phyloP scores from a whole-genome alignment of 176 grass and related monocot genomes.

The Echinochloa phyllopogon region DNA sequence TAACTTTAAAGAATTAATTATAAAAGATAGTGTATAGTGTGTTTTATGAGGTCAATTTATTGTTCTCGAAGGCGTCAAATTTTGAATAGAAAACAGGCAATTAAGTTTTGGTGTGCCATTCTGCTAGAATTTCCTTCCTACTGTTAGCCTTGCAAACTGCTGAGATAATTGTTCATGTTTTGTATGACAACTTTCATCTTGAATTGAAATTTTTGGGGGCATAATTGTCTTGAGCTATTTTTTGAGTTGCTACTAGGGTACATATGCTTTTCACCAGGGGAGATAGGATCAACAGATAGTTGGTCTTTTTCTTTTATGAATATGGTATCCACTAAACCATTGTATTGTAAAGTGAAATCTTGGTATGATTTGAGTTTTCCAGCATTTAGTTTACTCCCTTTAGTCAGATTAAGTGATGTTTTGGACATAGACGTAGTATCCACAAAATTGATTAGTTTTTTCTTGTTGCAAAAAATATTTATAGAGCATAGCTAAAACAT shows the following conservation, averaged over 20 bases:
- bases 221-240: background rate
- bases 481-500: background rate
- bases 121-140: constrained; percentile 8
- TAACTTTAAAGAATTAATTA: background rate
- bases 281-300: background rate
- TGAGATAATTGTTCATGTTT: constrained; percentile 7
- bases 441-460: background rate
- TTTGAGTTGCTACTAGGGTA: background rate
- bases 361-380: background rate
- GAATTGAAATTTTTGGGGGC: background rate
- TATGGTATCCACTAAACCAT: background rate
- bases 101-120: background rate
- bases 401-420: background rate
- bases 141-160: constrained; percentile 4
- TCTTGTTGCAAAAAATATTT: background rate
- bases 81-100: background rate
- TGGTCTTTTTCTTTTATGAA: constrained; percentile 3
- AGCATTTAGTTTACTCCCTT: background rate
- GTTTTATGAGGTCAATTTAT: constrained; percentile 1
- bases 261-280: background rate
- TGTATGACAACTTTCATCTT: background rate
- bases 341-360: background rate
- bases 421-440: background rate
- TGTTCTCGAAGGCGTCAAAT: constrained; percentile 1
- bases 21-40: background rate